These are phyloP conservation scores for Rhodotorula diobovata DNA, from an alignment of 768 basidiomycete species.

Conservation along the genomic window DNA sequence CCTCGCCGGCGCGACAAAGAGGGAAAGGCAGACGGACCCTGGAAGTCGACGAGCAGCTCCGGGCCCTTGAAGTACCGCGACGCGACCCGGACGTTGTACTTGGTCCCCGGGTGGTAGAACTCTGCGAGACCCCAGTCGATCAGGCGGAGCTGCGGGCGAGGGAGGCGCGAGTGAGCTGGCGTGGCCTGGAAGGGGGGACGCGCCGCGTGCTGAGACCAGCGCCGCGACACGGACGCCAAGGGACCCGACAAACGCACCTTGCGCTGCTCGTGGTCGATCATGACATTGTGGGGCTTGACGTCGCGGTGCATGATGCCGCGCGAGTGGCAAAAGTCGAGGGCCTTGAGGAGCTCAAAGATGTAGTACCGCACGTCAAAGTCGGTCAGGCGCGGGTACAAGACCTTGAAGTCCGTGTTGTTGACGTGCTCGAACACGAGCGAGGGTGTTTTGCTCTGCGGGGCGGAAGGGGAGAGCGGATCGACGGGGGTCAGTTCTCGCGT, in stretches of 20 bases:
- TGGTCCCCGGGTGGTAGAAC: constrained; percentile 37
- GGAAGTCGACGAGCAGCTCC: constrained; percentile 36
- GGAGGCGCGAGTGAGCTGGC: no score
- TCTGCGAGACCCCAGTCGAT: constrained; percentile 42
- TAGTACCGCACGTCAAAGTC: constrained; percentile 39
- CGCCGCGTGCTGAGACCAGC: no score
- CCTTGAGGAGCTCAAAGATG: constrained; percentile 39
- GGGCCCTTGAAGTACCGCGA: constrained; percentile 39
- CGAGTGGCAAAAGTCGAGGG: constrained; percentile 41
- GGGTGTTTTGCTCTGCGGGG: constrained; percentile 35
- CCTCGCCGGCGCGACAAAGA: neutral
- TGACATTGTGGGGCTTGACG: constrained; percentile 40
- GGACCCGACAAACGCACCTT: no score
- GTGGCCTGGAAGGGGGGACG: no score
- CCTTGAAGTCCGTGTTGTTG: constrained; percentile 39
- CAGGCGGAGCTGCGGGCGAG: constrained; percentile 24
- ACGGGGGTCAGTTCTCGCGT: neutral
- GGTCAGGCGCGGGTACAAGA: constrained; percentile 38
- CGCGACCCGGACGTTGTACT: constrained; percentile 40
- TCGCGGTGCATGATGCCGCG: constrained; percentile 43
- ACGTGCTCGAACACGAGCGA: constrained; percentile 40
- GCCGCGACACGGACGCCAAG: no score
- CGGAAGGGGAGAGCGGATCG: neutral
- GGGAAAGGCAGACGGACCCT: constrained; percentile 10
- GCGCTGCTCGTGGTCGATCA: constrained; percentile 36